Conservation (phyloP, 208 protist species). For the Trypanosoma vivax region DNA sequence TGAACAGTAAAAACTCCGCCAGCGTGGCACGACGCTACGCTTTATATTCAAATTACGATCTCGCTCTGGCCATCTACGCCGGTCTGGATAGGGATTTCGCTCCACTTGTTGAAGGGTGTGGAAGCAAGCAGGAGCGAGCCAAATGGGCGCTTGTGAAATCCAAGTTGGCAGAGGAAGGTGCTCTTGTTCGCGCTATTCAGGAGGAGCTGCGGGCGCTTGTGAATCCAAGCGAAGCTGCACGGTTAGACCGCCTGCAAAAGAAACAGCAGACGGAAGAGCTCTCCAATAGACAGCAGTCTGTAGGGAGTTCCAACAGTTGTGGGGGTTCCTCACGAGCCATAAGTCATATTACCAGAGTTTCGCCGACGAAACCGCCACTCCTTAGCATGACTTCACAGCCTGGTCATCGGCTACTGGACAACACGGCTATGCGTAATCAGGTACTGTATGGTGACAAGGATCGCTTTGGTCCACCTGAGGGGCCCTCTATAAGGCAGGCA, state of each 20-base stretch:
- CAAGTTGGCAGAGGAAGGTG: constrained; percentile 32
- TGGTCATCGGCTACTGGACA: neutral
- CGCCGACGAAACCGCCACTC: neutral
- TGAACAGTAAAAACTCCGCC: constrained; percentile 33
- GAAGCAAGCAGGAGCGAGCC: constrained; percentile 17
- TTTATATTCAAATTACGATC: constrained; percentile 62
- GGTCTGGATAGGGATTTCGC: constrained; percentile 42
- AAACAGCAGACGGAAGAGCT: neutral
- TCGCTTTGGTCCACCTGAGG: constrained; percentile 62
- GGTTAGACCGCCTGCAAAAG: constrained; percentile 12
- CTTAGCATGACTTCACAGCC: neutral
- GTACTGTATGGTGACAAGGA: constrained; percentile 73
- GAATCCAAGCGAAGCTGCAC: constrained; percentile 13
- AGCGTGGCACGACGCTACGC: constrained; percentile 54
- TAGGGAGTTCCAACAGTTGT: neutral
- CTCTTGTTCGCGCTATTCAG: constrained; percentile 27
- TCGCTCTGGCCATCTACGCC: constrained; percentile 48
- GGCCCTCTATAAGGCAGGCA: constrained; percentile 9
- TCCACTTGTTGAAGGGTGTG: constrained; percentile 13
- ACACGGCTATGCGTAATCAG: constrained; percentile 27
- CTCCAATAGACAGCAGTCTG: neutral
- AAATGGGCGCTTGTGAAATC: constrained; percentile 35
- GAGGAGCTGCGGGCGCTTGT: constrained; percentile 28
- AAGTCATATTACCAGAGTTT: neutral
- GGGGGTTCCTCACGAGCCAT: neutral